Evolutionary conservation across 805 yeast genomes (phyloP), one percentile per base, ranked within the genome.

Genomic region (Yarrowia divulgata): DNA sequence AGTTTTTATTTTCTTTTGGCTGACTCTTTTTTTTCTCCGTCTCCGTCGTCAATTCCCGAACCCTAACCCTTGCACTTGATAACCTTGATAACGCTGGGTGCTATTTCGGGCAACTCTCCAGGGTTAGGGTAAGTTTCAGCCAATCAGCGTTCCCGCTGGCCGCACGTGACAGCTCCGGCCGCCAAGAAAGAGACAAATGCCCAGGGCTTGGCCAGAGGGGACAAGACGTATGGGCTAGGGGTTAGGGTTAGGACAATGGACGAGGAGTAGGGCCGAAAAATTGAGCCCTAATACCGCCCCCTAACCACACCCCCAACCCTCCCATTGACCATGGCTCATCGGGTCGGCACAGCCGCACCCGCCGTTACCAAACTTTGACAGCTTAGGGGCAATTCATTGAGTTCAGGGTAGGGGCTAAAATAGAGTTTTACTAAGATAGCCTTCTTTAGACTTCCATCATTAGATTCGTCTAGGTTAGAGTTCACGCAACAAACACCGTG

Each of bases 141-240:
- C 63, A 40, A 57, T 57, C 18, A 40, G 63, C 14, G 23, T 23
- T 23, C 19, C 6, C 4, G 7, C 34, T 2, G 29, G 3, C 29
- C 39, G 64, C 64, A 57, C 64, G 64, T 57, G 64, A 57, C 64
- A 42, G 63, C 14, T 18, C 48, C 16, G 13, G 2, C n/a, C 13
- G 60, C 60, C 60, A 54, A 54, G 60, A 54, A 39, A 19, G 60
- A 13, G 18, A 19, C 60, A 6, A 12, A 1, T 39, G 60, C 45
- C 60, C 60, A 37, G 58, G 43, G 13, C 60, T 54, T 54, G 60
- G 60, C 60, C 45, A 19, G 60, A 14, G 60, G 60, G 60, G 43
- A n/a, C 32, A 19, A 16, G 43, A 34, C 43, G 58, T 52, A 35
- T 52, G 13, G 3, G 5, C 18, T 23, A 10, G 46, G n/a, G 43